Conservation (phyloP, 805 yeast species). For the Maudiozyma pseudohumilis region DNA sequence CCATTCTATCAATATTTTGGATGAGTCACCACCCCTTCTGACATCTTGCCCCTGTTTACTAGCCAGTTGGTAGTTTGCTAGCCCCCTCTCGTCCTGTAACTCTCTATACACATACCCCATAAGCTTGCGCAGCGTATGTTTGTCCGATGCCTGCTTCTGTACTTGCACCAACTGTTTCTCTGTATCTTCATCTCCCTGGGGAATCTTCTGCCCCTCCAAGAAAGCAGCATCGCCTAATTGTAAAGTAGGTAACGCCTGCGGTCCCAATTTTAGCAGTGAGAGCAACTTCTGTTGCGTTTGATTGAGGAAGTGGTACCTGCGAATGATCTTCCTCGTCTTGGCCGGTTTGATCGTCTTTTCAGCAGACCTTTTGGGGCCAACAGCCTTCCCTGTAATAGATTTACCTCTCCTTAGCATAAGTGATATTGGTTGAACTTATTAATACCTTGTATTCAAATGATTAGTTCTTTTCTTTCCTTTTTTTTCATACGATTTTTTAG, state of each 20-base stretch:
- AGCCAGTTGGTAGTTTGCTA: conserved; percentile 73
- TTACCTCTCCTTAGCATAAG: conserved; percentile 20
- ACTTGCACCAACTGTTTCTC: conserved; percentile 8
- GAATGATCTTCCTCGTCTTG: conserved; percentile 62
- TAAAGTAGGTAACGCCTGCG: neutral
- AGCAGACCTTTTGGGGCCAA: conserved; percentile 23
- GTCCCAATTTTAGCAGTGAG: conserved; percentile 18
- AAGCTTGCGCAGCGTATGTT: conserved; percentile 14
- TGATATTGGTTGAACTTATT: too few relatives aligned
- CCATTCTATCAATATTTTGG: conserved; percentile 72
- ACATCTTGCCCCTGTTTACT: conserved; percentile 74
- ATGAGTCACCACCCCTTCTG: conserved; percentile 85
- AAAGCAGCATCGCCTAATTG: neutral
- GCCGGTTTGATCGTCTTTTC: conserved; percentile 54
- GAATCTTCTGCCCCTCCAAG: neutral
- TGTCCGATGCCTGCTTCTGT: conserved; percentile 6
- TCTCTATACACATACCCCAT: conserved; percentile 55
- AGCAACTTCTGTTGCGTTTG: conserved; percentile 42
- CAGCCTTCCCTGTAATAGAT: conserved; percentile 29
- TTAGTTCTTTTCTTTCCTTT: too few relatives aligned
- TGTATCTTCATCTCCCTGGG: conserved; percentile 3
- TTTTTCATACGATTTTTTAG: neutral
- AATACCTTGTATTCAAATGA: neutral
- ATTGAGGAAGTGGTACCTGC: conserved; percentile 64
- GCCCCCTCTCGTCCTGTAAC: conserved; percentile 59